Evolutionary conservation across 140 eudicot genomes (phyloP).

Genomic region (Ambrosia hybrid): DNA sequence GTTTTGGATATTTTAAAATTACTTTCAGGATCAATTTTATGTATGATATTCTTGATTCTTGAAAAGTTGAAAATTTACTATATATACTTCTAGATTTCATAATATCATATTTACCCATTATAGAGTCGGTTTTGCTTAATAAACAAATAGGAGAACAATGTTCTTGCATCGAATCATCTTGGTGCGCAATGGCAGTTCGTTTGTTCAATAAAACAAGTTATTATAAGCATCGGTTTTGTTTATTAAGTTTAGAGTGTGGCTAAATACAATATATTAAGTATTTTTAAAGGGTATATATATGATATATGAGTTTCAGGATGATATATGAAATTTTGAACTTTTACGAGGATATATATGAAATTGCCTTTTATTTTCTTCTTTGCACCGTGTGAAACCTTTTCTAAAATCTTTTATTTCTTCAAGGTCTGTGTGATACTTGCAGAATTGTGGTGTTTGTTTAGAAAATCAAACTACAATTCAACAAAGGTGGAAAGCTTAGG

Average conservation of each 20-base stretch:
- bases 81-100: constrained; percentile 1
- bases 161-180: neutral
- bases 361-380: neutral
- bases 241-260: neutral
- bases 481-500: constrained; percentile 75
- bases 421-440: constrained; percentile 87
- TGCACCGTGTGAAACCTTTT: constrained; percentile 13
- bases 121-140: neutral
- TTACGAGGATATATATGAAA: constrained; percentile 3
- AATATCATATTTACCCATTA: constrained; percentile 2
- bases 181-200: neutral
- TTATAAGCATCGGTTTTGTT: neutral
- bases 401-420: constrained; percentile 25
- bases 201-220: neutral
- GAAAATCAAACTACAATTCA: constrained; percentile 51
- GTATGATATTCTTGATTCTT: neutral
- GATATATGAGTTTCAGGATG: neutral
- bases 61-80: neutral
- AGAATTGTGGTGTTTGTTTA: constrained; percentile 81
- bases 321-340: constrained; percentile 3
- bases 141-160: neutral
- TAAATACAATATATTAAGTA: neutral
- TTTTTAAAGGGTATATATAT: neutral
- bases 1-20: neutral
- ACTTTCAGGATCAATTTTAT: neutral